Conservation (phyloP, 176 grass and related monocot species). For the Elymus sibiricus region DNA sequence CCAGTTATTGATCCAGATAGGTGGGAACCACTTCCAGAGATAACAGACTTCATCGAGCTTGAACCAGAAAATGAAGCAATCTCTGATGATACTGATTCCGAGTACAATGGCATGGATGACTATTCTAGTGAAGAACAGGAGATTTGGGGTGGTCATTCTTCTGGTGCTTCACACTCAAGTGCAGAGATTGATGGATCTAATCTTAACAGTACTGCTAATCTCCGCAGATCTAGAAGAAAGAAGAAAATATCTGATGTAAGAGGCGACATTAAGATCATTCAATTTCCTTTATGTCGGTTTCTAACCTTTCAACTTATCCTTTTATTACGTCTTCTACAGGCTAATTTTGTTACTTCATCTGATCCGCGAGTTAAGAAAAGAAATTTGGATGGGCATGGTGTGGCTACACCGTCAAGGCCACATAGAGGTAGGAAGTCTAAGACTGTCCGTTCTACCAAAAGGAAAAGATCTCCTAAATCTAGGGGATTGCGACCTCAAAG, state of each 20-base stretch:
- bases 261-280: constrained; percentile 3
- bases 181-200: constrained; percentile 47
- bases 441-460: constrained; percentile 47
- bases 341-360: constrained; percentile 76
- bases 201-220: constrained; percentile 37
- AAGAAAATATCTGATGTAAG: constrained; percentile 72
- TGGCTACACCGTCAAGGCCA: constrained; percentile 42
- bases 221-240: constrained; percentile 77
- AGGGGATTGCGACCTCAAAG: constrained; percentile 69
- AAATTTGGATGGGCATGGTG: constrained; percentile 64
- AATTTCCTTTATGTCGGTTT: neutral
- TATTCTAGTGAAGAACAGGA: constrained; percentile 66
- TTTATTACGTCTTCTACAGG: constrained; percentile 46
- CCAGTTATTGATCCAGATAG: constrained; percentile 81
- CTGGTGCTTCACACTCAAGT: constrained; percentile 62
- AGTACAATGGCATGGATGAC: constrained; percentile 91
- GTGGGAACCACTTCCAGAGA: constrained; percentile 95
- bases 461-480: constrained; percentile 70
- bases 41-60: constrained; percentile 73
- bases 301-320: neutral
- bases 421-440: constrained; percentile 56
- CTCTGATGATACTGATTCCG: constrained; percentile 92
- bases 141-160: constrained; percentile 49
- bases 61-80: constrained; percentile 78
- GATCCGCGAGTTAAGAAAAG: constrained; percentile 82